Evolutionary conservation across 2,329 filamentous ascomycete species (phyloP), one percentile per base, ranked within the genome.

Genomic region (Colletotrichum endophyticum): DNA sequence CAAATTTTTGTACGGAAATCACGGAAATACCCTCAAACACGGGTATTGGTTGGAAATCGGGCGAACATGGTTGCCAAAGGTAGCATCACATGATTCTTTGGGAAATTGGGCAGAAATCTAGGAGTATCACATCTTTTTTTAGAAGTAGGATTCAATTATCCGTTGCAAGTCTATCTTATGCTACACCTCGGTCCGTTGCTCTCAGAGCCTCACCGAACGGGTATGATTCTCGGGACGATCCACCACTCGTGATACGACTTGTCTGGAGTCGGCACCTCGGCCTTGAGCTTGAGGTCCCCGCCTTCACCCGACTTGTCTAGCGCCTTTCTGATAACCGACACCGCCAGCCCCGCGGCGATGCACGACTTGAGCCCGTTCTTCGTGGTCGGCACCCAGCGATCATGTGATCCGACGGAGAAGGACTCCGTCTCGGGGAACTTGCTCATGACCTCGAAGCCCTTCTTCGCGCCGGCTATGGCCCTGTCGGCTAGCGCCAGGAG

Each of bases 361-460:
- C 92, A 94, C n/a, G 94, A 91, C 80, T 92, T 92, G 80, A 94
- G 87, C 12, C 89, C 90, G 76, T 91, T 89, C 82, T 92, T 93
- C 13, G 90, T 86, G 27, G 91, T 88, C 27, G 85, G 86, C 22
- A 89, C 82, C 93, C 94, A 96, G 72, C 91, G 89, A 13, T 89
- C 90, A 79, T 94, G 89, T 61, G 88, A 90, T 12, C 89, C 89
- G 34, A 88, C 86, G 12, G 88, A 89, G 77, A 92, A 93, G 3
- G 90, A 88, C 44, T 91, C 89, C 71, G 86, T 81, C 15, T 88
- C 86, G 7, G 85, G 83, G 75, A 92, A 83, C 81, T 88, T 91
- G 78, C 86, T 88, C 59, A 93, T 81, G 13, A 87, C 86, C 83
- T 94, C 92, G 78, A 92, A 89, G 1, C 88, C 90, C 81, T 87